Base-by-base conservation (phyloP, 306 rosid species). In the Alnus glutinosa region DNA sequence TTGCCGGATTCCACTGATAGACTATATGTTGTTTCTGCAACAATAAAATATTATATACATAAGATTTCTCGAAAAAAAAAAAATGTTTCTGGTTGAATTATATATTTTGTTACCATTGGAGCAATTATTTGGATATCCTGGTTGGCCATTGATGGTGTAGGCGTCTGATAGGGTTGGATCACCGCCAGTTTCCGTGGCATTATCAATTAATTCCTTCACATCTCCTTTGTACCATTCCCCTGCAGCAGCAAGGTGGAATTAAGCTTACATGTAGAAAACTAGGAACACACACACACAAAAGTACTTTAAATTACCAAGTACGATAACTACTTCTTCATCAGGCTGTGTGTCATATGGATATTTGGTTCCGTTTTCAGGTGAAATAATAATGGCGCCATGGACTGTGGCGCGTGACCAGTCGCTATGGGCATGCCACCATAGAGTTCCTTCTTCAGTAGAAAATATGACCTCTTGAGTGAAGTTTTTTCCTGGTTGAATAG, bases 131-230 rank as follows among this genome's bases (percentile, higher is more conserved):
- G 82, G 66, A 42, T 44, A 63, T 9, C 86, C 86, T 1, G 84
- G 86, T 28, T 73, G 80, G 2, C 88, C 86, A 52, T 82, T 85
- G 13, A 85, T 82, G 4, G 82, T 79, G 67, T 1, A 79, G 32
- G 82, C 79, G 59, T 79, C 64, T 0, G 88, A 82, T 2, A 5
- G 0, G 2, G 63, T 61, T 30, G 77, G 83, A 42, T 82, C 79
- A 1, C 49, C 83, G 30, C 86, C 84, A 0, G 75, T 68, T 55
- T 55, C 16, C 1, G 50, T 9, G 4, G 83, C 88, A 1, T 54
- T n/a, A 18, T 55, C 64, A 23, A 79, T 76, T 18, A 80, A 4
- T 47, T 64, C 71, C 75, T 23, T 76, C 52, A 80, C 73, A 50
- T 76, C 79, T 55, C 81, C 72, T 1, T 63, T 36, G 55, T n/a